Evolutionary conservation across 441 rosid genomes (phyloP).

Genomic region (Aleurites moluccanus): DNA sequence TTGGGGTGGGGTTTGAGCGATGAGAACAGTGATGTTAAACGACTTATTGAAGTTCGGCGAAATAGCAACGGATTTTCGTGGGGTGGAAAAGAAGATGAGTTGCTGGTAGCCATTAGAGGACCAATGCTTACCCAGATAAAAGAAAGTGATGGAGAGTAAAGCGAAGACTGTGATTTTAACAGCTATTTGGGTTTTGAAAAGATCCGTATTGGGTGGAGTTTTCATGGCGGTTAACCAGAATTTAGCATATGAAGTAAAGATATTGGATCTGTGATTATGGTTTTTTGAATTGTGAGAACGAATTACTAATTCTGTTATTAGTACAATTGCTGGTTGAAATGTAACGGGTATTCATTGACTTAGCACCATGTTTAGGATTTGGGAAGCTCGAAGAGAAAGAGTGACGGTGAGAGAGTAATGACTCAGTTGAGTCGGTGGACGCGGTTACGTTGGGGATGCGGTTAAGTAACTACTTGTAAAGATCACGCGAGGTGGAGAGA

Average conservation of each 20-base stretch:
- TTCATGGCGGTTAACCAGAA: conserved; percentile 42
- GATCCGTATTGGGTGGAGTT: conserved; percentile 41
- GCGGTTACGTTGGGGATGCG: neutral
- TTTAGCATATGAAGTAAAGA: neutral
- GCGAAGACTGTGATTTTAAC: conserved; percentile 56
- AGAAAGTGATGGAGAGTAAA: conserved; percentile 62
- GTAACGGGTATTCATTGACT: too few species aligned
- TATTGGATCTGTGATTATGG: conserved; percentile 11
- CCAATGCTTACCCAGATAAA: conserved; percentile 88
- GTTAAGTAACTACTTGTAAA: neutral
- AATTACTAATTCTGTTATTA: neutral
- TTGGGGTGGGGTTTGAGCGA: conserved; percentile 32
- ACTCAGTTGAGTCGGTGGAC: neutral
- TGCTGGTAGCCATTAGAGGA: conserved; percentile 54
- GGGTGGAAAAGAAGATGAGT: conserved; percentile 59
- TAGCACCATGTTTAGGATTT: neutral
- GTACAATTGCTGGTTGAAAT: too few species aligned
- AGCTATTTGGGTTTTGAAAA: conserved; percentile 42
- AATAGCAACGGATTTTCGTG: conserved; percentile 39
- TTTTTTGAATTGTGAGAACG: neutral
- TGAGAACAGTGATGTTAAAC: conserved; percentile 48
- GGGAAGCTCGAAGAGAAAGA: neutral
- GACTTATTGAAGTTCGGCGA: conserved; percentile 59
- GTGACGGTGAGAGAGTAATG: neutral
- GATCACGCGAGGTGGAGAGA: neutral